Base-by-base conservation (phyloP, 257 asterid genomes). In the Capsicum chinense region DNA sequence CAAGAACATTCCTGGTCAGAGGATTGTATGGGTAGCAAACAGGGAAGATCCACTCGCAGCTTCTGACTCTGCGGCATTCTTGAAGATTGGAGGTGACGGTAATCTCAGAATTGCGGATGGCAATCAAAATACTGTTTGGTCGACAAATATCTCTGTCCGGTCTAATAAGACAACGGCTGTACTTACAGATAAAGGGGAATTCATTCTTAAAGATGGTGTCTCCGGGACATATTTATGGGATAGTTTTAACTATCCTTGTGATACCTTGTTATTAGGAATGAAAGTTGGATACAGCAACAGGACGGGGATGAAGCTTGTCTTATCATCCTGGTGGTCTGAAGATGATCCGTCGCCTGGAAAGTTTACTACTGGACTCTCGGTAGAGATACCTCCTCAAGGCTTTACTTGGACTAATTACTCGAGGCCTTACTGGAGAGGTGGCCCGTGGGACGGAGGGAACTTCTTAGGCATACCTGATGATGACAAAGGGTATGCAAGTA, bases 401-500 rank as follows among this genome's bases (percentile, higher is more conserved):
- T 52, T 82, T 56, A 50, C 47, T 13, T 86, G 86, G 88, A 52
- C n/a, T 50, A 79, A 79, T 86, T 7, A 71, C 35, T 76, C 67
- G 5, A 54, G 48, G 26, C 81, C 81, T 54, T 76, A 63, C 60
- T 78, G 86, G 84, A 86, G 88, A 86, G 62, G 81, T 66, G 84
- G 88, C 26, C 86, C 88, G 57, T 86, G 88, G 88, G 58, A 64
- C 64, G 88, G 88, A 26, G 19, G 6, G 80, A 57, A 63, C 54
- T 86, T 86, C 79, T 17, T 64, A 6, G 88, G 88, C 42, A 54
- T 83, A 17, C 64, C 39, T 2, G 67, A 52, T 5, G 0, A 6
- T 4, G 57, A 9, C 11, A 16, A 68, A 21, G 85, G 85, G 35
- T 86, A 79, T 86, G 44, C 67, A 42, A 66, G 39, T 66, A 81